Conservation (phyloP, 805 yeast species). For the Pichia californica region DNA sequence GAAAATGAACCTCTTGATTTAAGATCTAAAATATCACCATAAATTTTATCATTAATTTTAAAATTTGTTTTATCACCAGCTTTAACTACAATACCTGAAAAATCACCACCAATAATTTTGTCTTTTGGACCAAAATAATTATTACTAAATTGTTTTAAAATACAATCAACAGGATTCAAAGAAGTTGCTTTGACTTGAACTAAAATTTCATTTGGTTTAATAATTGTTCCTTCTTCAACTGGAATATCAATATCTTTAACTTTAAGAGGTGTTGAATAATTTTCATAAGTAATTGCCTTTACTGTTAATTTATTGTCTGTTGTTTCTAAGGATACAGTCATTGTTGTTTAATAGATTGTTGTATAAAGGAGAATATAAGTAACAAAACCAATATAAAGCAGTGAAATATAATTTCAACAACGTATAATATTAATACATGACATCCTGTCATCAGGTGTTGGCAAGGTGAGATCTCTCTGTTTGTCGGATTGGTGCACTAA, state of each 20-base stretch:
- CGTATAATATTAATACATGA: too few relatives aligned
- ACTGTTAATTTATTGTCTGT: conserved; percentile 6
- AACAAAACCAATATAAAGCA: too few relatives aligned
- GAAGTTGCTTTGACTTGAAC: conserved; percentile 17
- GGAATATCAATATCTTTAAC: conserved; percentile 10
- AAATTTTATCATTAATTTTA: conserved; percentile 18
- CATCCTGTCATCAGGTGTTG: too few relatives aligned
- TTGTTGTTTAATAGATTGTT: background rate
- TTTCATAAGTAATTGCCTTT: conserved; percentile 14
- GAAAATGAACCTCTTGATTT: conserved; percentile 34
- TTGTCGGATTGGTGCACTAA: too few relatives aligned
- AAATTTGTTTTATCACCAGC: conserved; percentile 15
- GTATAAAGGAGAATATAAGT: too few relatives aligned
- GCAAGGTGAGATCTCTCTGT: too few relatives aligned
- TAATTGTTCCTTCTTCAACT: conserved; percentile 1
- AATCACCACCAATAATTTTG: conserved; percentile 21
- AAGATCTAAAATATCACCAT: conserved; percentile 11
- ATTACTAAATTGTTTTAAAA: conserved; percentile 9
- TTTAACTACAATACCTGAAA: conserved; percentile 19
- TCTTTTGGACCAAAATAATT: conserved; percentile 7
- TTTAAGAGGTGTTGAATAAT: conserved; percentile 8
- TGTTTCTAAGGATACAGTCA: background rate
- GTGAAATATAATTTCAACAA: too few relatives aligned
- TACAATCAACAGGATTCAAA: conserved; percentile 20
- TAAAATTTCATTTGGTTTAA: conserved; percentile 14